Base-by-base conservation (phyloP, 345 rosid genomes). In the Arabidopsis arenosa region DNA sequence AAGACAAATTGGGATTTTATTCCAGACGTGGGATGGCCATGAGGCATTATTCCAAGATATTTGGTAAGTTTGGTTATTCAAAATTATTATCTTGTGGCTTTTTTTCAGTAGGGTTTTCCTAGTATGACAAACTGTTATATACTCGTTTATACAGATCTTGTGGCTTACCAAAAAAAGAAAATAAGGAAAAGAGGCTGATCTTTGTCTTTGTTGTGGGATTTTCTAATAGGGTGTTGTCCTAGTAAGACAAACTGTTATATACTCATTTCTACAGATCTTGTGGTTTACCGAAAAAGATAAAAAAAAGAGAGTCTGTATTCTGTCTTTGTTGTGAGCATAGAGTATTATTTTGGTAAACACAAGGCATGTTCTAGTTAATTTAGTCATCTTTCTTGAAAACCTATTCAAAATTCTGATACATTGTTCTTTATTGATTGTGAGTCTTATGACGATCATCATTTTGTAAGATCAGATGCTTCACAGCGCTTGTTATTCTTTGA, bases 21-120 rank as follows among this genome's bases (percentile, higher is more conserved):
- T 94, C 80, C 92, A 91, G 77, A 94, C 97, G 59, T 94, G 98
- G 98, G 98, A 94, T 75, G 98, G 98, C 13, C 98, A 94, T 71
- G 88, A 80, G 77, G 97, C 89, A 65, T 88, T 94, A 72, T 92
- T 92, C 70, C 87, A 84, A 77, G 98, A 94, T 86, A 85, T 90
- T 71, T 90, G 93, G 98, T 94, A 74, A 73, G 95, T 77, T 83
- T 81, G 54, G 62, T 79, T 61, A 40, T 51, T 69, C 40, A 44
- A 52, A 23, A 11, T 2, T 44, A 23, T 14, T 60, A 41, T 62
- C 70, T 4, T 21, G 33, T 41, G 55, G 3, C 14, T 6, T 17
- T 69, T 69, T 44, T 47, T 47, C 4, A 43, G 17, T 56, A 55
- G 14, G 32, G 63, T 41, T 69, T 14, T 58, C n/a, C 56, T 57